Base-by-base conservation (phyloP, 2,329 filamentous ascomycete genomes). In the Cytospora leucostoma region DNA sequence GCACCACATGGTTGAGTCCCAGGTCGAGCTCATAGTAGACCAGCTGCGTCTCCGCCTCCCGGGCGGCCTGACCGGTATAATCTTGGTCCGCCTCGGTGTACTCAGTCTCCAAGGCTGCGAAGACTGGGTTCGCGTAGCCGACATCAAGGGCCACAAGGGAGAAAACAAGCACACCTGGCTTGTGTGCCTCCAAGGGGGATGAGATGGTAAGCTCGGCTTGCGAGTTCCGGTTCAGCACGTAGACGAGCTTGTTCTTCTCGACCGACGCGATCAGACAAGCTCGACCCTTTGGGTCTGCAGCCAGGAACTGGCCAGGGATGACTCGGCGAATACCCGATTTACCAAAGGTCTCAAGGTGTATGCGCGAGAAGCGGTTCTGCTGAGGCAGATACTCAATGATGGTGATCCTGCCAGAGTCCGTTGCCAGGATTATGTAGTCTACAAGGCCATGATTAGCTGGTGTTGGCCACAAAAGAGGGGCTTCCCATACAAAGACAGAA, bases 171-270 rank as follows among this genome's bases (percentile, higher is more conserved):
- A 94, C 94, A 65, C 94, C 92, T 13, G 92, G 88, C 75, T 95
- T 96, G 77, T 99, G 94, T 2, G 95, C 96, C 77, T 99, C 96
- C 19, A 99, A 84, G 0, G 95, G 95, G 15, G 95, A 99, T 6
- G 95, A 99, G 57, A 99, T 99, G 49, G 93, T 96, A 71, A 99
- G 86, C 75, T 97, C 92, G 19, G 93, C 93, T 77, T 98, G 92
- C 3, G 93, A 86, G 78, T 97, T 96, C 68, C 96, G 89, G 77
- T 98, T 98, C 69, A 99, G 83, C 71, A 99, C 94, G 78, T 99
- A 99, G 69, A 99, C 95, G 62, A 99, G 89, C 80, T 99, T 99
- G 80, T 98, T 99, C 84, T 99, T 99, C 79, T 99, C 96, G 61
- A 94, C 84, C 6, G 93, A 94, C 11, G 95, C 93, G 66, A 98